Conservation (phyloP, 768 basidiomycete genomes). For the Cyclocybe cylindracea region DNA sequence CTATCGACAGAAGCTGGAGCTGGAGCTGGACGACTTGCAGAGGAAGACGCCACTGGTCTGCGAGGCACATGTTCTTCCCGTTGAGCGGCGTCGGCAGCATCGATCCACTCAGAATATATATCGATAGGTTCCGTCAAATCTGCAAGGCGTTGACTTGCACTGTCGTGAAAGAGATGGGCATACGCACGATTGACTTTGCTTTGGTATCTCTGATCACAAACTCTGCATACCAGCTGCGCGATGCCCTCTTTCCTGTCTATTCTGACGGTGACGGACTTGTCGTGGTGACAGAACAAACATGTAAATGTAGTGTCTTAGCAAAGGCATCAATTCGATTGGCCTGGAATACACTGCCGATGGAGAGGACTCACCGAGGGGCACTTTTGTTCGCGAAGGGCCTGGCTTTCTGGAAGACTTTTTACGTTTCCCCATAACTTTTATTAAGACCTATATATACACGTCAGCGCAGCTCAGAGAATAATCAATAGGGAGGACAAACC, state of each 20-base stretch:
- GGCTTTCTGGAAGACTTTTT: slow-evolving; percentile 90
- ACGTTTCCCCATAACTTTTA: slow-evolving; percentile 74
- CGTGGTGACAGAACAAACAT: slow-evolving; percentile 88
- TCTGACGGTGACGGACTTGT: slow-evolving; percentile 84
- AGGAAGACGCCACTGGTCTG: slow-evolving; percentile 54
- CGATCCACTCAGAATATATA: slow-evolving; percentile 92
- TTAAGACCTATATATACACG: not conserved
- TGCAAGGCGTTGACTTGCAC: slow-evolving; percentile 26
- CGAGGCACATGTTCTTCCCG: slow-evolving; percentile 54
- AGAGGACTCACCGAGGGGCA: slow-evolving; percentile 64
- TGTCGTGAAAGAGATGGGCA: slow-evolving; percentile 4
- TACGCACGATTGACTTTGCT: slow-evolving; percentile 79
- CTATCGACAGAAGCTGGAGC: slow-evolving; percentile 45
- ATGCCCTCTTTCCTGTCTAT: slow-evolving; percentile 85
- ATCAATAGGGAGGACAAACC: no score
- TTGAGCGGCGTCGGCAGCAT: slow-evolving; percentile 83
- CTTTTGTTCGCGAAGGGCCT: slow-evolving; percentile 61
- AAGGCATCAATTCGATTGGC: not conserved
- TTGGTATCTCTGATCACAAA: slow-evolving; percentile 87
- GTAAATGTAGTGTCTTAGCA: slow-evolving; percentile 77
- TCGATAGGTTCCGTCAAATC: slow-evolving; percentile 88
- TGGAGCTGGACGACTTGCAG: slow-evolving; percentile 48
- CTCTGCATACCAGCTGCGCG: slow-evolving; percentile 77
- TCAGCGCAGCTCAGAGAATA: not conserved
- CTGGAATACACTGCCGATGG: not conserved